Evolutionary conservation across 106 monocot species (phyloP), one percentile per base, ranked within the genome.

Genomic region (Vanilla planifolia): DNA sequence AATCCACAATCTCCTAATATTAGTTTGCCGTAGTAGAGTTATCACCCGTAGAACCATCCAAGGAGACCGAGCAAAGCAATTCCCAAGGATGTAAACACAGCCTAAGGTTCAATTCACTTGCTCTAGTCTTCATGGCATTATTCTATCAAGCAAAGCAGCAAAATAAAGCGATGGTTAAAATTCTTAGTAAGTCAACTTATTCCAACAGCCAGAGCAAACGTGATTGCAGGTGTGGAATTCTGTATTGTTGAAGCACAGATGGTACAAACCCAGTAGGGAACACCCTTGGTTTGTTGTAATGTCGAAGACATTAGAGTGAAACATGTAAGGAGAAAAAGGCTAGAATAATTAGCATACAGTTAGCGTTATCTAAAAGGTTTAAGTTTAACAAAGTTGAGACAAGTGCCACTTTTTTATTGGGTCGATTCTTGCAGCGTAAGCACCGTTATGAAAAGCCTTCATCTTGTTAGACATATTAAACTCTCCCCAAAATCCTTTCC

Each of bases 271-370:
- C 14, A 92, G 73, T 1, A 92, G 70, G 64, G 87, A 92, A 70
- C 87, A 87, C 2, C 92, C 87, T 58, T 92, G 92, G 69, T 92
- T 92, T 13, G 87, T 80, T 22, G 87, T 88, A 23, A 87, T 92
- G 24, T 85, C 86, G 42, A 13, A 44, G 16, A 16, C 0, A 9
- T n/a, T n/a, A n/a, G n/a, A n/a, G n/a, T n/a, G n/a, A n/a, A n/a
- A n/a, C n/a, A n/a, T n/a, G n/a, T n/a, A n/a, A n/a, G n/a, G n/a
- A n/a, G n/a, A n/a, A n/a, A n/a, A n/a, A n/a, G n/a, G n/a, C n/a
- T n/a, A n/a, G n/a, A n/a, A n/a, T n/a, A n/a, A n/a, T n/a, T n/a
- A n/a, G n/a, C n/a, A n/a, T n/a, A n/a, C n/a, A n/a, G n/a, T n/a
- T n/a, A n/a, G n/a, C n/a, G n/a, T n/a, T n/a, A n/a, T n/a, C n/a